Evolutionary conservation across 148 eudicot genomes (phyloP).

Genomic region (Suaeda aralocaspica): DNA sequence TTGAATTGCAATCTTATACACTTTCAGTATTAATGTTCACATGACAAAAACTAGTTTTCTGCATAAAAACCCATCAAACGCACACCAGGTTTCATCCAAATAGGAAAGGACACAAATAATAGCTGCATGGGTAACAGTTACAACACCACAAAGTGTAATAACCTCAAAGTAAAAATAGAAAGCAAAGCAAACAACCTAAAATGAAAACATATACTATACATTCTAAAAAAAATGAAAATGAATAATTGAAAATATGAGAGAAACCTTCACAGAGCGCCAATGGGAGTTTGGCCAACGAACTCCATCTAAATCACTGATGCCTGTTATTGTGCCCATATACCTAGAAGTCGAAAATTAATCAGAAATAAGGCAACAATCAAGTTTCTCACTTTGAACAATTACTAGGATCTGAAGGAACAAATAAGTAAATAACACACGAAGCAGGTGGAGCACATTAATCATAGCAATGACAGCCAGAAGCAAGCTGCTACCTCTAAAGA

Average conservation of each 20-base stretch:
- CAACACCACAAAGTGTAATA: neutral
- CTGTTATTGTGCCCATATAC: slow-evolving; percentile 98
- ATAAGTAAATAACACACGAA: neutral
- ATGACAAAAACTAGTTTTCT: neutral
- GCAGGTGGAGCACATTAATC: neutral
- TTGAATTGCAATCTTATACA: no score
- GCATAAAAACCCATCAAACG: neutral
- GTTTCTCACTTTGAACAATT: neutral
- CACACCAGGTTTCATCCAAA: neutral
- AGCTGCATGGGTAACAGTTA: neutral
- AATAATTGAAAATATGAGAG: no score
- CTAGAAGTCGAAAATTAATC: slow-evolving; percentile 17
- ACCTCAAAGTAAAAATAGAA: neutral
- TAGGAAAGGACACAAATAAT: neutral
- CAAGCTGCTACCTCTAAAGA: no score
- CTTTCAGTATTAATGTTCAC: neutral
- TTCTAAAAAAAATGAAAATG: neutral
- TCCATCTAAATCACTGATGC: slow-evolving; percentile 84
- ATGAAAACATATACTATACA: neutral
- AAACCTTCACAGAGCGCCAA: slow-evolving; percentile 97
- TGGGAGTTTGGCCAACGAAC: slow-evolving; percentile 98
- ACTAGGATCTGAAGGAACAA: neutral
- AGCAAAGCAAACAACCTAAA: no score
- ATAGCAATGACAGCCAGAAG: neutral
- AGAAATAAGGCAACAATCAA: neutral